phyloP scores from a whole-genome alignment of 306 rosid genomes.

The Cyclanthera cordifolia region DNA sequence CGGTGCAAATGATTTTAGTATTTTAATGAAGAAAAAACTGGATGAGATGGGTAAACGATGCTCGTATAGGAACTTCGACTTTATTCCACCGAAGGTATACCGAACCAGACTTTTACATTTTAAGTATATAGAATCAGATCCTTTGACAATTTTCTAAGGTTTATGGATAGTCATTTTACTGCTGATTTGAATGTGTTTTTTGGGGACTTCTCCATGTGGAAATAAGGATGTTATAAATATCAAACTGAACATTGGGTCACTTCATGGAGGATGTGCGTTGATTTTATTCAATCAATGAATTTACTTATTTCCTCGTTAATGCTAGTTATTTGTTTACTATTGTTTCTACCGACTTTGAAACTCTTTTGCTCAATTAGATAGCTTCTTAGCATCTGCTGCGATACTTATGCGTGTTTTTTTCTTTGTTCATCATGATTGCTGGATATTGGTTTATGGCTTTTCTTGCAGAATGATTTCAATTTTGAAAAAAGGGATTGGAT shows the following conservation, averaged over 20 bases:
- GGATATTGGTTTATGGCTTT: conserved; percentile 1
- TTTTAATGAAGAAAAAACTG: conserved; percentile 65
- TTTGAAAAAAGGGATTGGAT: conserved; percentile 94
- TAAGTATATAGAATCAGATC: not conserved
- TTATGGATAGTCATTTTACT: not conserved
- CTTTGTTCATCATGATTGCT: not conserved
- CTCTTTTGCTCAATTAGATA: not conserved
- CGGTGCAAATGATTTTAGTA: conserved; percentile 89
- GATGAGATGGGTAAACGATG: conserved; percentile 72
- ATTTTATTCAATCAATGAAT: not conserved
- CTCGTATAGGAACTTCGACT: conserved; percentile 57
- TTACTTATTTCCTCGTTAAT: not conserved
- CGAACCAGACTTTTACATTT: not conserved
- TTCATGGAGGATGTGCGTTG: not conserved
- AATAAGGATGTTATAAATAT: not conserved
- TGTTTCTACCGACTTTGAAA: not conserved
- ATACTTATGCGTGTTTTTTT: not conserved
- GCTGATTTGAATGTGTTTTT: not conserved
- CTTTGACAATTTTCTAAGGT: not conserved
- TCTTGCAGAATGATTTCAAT: conserved; percentile 64
- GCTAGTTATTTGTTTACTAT: not conserved
- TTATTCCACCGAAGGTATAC: conserved; percentile 70
- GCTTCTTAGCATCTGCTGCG: not conserved
- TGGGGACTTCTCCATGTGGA: not conserved
- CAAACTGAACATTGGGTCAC: not conserved